Percentiles rank a stretch among this genome's conserved stretches.
Conservation (phyloP, 768 basidiomycete genomes). For the Punctularia strigosozonata region DNA sequence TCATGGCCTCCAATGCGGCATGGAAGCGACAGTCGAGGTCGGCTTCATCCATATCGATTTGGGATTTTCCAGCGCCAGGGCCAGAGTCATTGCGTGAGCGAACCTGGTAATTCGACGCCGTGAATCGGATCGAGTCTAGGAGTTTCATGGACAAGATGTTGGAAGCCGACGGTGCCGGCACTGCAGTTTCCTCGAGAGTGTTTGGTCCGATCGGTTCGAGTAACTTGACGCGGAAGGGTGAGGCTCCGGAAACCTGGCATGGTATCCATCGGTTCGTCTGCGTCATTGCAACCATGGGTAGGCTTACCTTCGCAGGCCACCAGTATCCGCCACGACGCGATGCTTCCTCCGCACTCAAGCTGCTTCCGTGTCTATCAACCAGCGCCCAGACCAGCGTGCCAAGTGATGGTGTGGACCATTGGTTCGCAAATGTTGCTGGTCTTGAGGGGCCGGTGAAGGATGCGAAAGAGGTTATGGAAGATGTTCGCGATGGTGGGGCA, state of each 20-base stretch:
- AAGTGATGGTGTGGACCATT: too few species aligned
- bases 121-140: too few species aligned
- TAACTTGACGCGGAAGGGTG: slow-evolving; percentile 11
- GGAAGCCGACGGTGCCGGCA: slow-evolving; percentile 6
- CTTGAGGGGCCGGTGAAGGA: too few species aligned
- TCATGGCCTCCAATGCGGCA: not conserved
- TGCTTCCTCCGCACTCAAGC: slow-evolving; percentile 16
- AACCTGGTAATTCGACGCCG: not conserved
- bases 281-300: slow-evolving; percentile 5
- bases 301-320: slow-evolving; percentile 63
- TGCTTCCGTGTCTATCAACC: slow-evolving; percentile 26
- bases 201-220: slow-evolving; percentile 4
- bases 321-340: slow-evolving; percentile 33
- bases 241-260: slow-evolving; percentile 10
- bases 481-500: too few species aligned
- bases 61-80: not conserved
- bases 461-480: too few species aligned
- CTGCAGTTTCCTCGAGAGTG: slow-evolving; percentile 10
- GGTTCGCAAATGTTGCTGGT: too few species aligned
- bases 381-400: slow-evolving; percentile 42
- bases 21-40: not conserved
- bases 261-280: too few species aligned
- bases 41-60: not conserved
- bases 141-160: not conserved
- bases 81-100: not conserved